Evolutionary conservation across 352 stramenopile species (phyloP), one percentile per base, ranked within the genome.

Genomic region (Globisporangium radiosum): DNA sequence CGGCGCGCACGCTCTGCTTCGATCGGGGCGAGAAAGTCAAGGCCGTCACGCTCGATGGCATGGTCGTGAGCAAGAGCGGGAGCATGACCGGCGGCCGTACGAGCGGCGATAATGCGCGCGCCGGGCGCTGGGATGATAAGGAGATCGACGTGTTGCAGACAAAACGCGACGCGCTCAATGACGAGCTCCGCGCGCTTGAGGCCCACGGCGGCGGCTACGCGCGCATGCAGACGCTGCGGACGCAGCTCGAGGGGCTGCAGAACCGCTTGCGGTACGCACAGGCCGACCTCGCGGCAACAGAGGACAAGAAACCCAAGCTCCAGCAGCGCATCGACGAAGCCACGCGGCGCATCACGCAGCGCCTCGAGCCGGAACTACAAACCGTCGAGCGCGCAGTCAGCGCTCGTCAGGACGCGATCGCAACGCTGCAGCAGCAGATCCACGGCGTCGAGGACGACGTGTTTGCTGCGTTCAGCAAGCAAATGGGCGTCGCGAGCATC

Each of bases 21-120:
- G 66, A 61, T 11, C 80, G 88, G 47, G 90, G 91, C 43, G 85
- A 95, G 45, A 90, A 89, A 44, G 78, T 95, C 9, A 95, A 95
- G 57, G 85, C 85, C 13, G 91, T 97, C 37, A 99, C 97, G 4
- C 64, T 99, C 13, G 88, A 88, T 43, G 97, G 97, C 19, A 95
- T 97, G 70, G 92, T 99, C 50, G 97, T 99, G 54, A 97, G 80
- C 67, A 99, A 98, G 69, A 97, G 97, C 47, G 97, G 96, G 52
- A 98, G 96, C 68, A 99, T 99, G 95, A 99, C 95, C 1, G 97
- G 96, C 49, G 97, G 96, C 55, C 82, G 89, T 11, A 97, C 91
- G 0, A 80, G 89, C 37, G 90, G 82, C 33, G 87, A 97, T 60
- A 56, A 75, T 47, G 86, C 87, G 50, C 80, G 88, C 33, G 89